A percentile compares a stretch with the other conserved stretches of the same genome.
These are phyloP conservation scores for Candida sithepensis DNA, from an alignment of 805 yeast species.

Conservation along the genomic window DNA sequence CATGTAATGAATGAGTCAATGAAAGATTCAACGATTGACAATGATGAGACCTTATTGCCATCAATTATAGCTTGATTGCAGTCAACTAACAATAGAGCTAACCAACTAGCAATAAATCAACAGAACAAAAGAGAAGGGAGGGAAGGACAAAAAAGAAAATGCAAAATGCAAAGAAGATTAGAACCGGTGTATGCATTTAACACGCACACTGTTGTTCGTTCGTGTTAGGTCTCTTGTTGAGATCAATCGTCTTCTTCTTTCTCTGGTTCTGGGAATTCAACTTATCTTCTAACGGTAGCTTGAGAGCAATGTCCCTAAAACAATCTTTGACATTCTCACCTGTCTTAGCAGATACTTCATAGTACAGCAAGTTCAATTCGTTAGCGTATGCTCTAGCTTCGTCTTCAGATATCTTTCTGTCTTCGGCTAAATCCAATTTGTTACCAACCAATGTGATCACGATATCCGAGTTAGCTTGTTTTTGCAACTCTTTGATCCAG, in stretches of 20 bases:
- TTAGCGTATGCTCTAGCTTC: conserved; percentile 53
- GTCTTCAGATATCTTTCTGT: conserved; percentile 42
- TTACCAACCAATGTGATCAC: conserved; percentile 85
- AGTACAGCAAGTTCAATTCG: conserved; percentile 46
- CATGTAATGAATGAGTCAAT: no score
- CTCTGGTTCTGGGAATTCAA: conserved; percentile 19
- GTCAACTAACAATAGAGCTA: no score
- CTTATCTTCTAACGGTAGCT: conserved; percentile 34
- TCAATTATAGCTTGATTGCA: no score
- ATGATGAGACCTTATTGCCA: no score
- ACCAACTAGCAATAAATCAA: neutral
- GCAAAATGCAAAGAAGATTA: neutral
- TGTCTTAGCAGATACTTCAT: conserved; percentile 58
- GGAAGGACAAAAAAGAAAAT: neutral
- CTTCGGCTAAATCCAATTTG: conserved; percentile 55
- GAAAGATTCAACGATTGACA: no score
- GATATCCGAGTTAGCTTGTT: conserved; percentile 71
- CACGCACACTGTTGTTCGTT: conserved; percentile 33
- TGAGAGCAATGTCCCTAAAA: conserved; percentile 48
- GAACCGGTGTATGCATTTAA: conserved; percentile 5
- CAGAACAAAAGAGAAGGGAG: neutral
- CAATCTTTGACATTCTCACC: conserved; percentile 47
- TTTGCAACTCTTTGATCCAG: conserved; percentile 77
- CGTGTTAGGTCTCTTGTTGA: conserved; percentile 29
- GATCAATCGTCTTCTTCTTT: conserved; percentile 26